Conservation (phyloP, 768 basidiomycete genomes). For the Rhodotorula taiwanensis region DNA sequence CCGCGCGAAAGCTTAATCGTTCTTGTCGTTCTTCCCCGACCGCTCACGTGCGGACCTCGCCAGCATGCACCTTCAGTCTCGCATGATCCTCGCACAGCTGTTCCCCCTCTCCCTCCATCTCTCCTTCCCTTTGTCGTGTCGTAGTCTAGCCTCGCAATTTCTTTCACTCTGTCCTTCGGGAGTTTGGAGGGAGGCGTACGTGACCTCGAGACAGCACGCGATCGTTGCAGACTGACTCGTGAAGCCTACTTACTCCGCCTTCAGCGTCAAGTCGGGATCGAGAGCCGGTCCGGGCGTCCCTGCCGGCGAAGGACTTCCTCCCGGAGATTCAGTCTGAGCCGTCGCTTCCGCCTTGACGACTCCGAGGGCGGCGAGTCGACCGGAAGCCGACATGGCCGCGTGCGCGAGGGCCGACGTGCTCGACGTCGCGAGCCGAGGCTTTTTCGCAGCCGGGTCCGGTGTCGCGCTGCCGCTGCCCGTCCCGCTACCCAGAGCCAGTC, state of each 20-base stretch:
- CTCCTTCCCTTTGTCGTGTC: neutral
- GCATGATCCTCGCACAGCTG: neutral
- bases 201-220: neutral
- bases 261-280: too few relatives aligned
- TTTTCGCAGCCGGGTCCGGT: neutral
- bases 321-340: constrained; percentile 4
- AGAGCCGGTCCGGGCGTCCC: too few relatives aligned
- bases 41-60: neutral
- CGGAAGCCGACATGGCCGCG: neutral
- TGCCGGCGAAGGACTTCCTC: constrained; percentile 8
- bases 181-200: neutral
- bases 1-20: too few relatives aligned
- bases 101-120: neutral
- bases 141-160: neutral
- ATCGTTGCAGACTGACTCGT: neutral
- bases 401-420: neutral
- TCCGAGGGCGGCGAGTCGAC: constrained; percentile 3
- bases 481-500: neutral
- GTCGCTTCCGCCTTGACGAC: neutral
- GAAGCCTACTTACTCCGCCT: neutral
- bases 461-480: neutral
- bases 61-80: neutral
- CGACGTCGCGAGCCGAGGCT: neutral
- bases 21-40: neutral
- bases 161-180: neutral